Evolutionary conservation across 2,329 filamentous ascomycete genomes (phyloP).

Genomic region (Scolecobasidium constrictum): DNA sequence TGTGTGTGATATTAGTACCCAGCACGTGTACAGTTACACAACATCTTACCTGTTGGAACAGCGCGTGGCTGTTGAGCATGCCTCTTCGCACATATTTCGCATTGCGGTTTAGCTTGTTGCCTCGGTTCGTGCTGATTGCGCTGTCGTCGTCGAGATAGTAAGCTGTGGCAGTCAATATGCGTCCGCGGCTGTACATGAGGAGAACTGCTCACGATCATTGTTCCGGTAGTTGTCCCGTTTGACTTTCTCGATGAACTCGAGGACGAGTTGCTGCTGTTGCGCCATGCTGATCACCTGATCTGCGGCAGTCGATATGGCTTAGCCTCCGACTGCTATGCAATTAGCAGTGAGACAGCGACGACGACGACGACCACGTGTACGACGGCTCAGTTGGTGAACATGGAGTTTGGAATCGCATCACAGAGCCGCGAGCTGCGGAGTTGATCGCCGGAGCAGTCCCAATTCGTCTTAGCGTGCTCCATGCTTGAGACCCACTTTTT

Average conservation of each 20-base stretch:
- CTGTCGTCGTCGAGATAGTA: conserved; percentile 69
- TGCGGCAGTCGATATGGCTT: too few species aligned
- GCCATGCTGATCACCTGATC: conserved; percentile 5
- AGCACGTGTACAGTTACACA: conserved; percentile 6
- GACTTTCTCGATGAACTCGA: conserved; percentile 9
- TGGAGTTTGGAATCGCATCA: too few species aligned
- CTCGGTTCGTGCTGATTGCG: conserved; percentile 59
- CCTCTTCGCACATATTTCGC: conserved; percentile 62
- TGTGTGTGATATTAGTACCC: conserved; percentile 25
- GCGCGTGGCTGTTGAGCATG: conserved; percentile 54
- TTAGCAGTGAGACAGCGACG: too few species aligned
- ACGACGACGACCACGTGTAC: too few species aligned
- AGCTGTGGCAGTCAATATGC: conserved; percentile 36
- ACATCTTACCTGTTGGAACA: conserved; percentile 56
- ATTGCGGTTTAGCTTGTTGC: conserved; percentile 67
- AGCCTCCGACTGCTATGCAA: too few species aligned
- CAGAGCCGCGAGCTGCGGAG: too few species aligned
- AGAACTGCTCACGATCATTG: conserved; percentile 21
- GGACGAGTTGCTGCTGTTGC: conserved; percentile 7
- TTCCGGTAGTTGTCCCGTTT: conserved; percentile 15
- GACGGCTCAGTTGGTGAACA: too few species aligned
- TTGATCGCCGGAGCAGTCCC: too few species aligned
- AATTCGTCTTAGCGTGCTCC: too few species aligned
- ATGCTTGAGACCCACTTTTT: too few species aligned
- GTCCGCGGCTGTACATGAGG: not conserved